These are phyloP conservation scores for Cunninghamia lanceolata DNA, from an alignment of 75 land plant genomes.

Conservation along the genomic window DNA sequence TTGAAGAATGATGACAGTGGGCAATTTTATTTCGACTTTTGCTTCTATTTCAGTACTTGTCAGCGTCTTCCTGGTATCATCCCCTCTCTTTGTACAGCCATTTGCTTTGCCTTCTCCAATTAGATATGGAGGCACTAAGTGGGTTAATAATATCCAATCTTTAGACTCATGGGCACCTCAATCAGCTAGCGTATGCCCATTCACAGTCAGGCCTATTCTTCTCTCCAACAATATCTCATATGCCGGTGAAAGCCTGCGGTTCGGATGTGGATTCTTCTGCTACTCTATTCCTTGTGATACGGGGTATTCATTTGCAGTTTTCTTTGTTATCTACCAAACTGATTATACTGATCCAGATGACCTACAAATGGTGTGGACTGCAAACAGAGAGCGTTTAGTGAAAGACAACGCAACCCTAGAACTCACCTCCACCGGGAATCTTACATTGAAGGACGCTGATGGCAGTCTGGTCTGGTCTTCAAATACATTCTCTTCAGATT, in stretches of 20 bases:
- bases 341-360: background rate
- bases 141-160: background rate
- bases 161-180: background rate
- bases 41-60: background rate
- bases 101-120: background rate
- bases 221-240: background rate
- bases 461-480: conserved; percentile 43
- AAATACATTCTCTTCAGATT: conserved; percentile 12
- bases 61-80: background rate
- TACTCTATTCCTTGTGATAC: background rate
- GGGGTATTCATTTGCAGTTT: background rate
- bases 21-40: background rate
- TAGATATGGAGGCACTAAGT: background rate
- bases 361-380: conserved; percentile 31
- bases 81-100: background rate
- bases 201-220: background rate
- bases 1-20: background rate
- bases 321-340: background rate
- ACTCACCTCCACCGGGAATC: conserved; percentile 19
- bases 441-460: conserved; percentile 10
- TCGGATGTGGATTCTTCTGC: background rate
- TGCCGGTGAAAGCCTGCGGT: background rate
- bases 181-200: background rate
- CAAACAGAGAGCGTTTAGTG: conserved; percentile 35
- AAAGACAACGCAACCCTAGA: conserved; percentile 17